phyloP scores from a whole-genome alignment of 768 basidiomycete species.

The Boletales sp. region DNA sequence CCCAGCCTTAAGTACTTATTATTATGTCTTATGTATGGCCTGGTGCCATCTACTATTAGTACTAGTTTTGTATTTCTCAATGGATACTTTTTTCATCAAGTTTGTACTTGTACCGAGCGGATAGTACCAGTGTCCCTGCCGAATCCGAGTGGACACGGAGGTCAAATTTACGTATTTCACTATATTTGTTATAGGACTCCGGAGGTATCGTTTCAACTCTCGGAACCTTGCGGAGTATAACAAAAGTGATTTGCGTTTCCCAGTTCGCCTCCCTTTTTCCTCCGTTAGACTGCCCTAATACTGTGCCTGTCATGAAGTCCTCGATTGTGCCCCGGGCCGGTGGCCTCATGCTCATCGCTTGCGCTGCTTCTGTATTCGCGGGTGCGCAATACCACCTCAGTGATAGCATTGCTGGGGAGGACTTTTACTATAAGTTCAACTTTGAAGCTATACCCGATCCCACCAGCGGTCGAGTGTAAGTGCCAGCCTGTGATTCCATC shows the following conservation, averaged over 20 bases:
- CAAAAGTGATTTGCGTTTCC: not conserved
- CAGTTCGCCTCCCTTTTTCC: not conserved
- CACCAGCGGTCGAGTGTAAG: slow-evolving; percentile 36
- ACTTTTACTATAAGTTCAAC: slow-evolving; percentile 30
- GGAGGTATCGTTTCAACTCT: too few species aligned
- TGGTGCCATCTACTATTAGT: too few species aligned
- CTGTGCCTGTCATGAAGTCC: slow-evolving; percentile 14
- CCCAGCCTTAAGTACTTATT: too few species aligned
- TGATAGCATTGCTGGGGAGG: slow-evolving; percentile 27
- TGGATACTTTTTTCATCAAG: too few species aligned
- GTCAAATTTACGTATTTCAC: too few species aligned
- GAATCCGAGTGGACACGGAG: too few species aligned
- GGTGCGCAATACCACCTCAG: slow-evolving; percentile 25
- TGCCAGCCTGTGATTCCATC: slow-evolving; percentile 23
- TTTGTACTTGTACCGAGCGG: too few species aligned
- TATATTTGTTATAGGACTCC: too few species aligned
- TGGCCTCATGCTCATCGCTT: slow-evolving; percentile 10
- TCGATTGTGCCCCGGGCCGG: not conserved
- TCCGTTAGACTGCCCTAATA: not conserved
- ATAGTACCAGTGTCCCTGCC: too few species aligned
- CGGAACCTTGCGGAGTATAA: too few species aligned
- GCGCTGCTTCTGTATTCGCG: slow-evolving; percentile 13
- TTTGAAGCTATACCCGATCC: slow-evolving; percentile 35
- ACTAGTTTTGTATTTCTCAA: too few species aligned
- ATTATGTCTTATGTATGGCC: too few species aligned